Conservation (phyloP, 345 rosid genomes). For the Euphorbia lathyris region DNA sequence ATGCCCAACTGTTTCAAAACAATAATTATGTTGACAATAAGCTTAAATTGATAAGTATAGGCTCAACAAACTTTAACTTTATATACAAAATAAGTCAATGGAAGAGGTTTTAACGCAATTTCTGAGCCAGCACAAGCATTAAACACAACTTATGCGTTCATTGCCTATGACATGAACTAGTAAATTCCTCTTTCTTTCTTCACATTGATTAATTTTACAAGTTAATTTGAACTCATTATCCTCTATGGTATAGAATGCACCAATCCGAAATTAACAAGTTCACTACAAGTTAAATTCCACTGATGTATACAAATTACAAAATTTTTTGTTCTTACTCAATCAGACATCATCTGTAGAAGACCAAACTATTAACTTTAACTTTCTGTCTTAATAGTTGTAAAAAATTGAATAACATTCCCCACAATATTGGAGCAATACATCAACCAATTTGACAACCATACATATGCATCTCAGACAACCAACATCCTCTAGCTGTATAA, state of each 20-base stretch:
- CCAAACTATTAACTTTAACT: not conserved
- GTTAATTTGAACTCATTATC: not conserved
- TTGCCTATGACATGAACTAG: not conserved
- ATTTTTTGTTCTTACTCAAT: not conserved
- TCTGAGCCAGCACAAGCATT: not conserved
- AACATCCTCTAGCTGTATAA: not conserved
- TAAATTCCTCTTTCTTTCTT: not conserved
- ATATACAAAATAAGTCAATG: not conserved
- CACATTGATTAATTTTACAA: not conserved
- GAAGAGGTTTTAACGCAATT: not conserved
- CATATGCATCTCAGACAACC: not conserved
- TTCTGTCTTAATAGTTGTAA: not conserved
- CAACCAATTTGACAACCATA: not conserved
- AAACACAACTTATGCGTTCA: not conserved
- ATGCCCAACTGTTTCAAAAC: not conserved
- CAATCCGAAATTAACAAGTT: not conserved
- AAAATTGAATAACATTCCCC: not conserved
- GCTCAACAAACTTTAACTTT: not conserved
- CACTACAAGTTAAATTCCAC: not conserved
- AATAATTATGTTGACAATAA: not conserved
- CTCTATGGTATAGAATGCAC: not conserved
- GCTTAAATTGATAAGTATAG: not conserved
- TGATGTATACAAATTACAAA: not conserved
- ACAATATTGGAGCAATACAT: not conserved
- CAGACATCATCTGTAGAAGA: not conserved